Base-by-base conservation (phyloP, 768 basidiomycete species). In the Brasilioporus rufonigricans region DNA sequence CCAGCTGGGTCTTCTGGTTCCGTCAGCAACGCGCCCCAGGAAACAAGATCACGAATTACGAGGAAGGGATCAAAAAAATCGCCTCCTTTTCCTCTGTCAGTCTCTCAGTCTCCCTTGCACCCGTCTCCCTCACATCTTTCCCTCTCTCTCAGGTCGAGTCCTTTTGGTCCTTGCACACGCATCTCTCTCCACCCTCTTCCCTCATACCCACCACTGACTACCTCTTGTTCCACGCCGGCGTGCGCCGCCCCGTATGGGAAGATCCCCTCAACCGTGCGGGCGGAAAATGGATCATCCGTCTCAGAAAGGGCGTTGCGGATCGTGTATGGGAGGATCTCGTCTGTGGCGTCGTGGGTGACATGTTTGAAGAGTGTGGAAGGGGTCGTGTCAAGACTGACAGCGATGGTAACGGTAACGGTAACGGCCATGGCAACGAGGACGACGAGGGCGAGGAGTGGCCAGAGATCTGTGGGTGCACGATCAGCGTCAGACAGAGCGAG, bases 191-290 rank as follows among this genome's bases (percentile, higher is more conserved):
- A 0, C 93, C 95, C 1, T 93, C 91, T 1, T 79, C 81, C 13
- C 80, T 98, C 24, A 79, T 84, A 12, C 89, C 94, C 7, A 96
- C 93, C 4, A 96, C 95, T 5, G 96, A 98, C 73, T 92, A 96
- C 59, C 85, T 98, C 31, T 81, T 97, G 59, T 97, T 98, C 76
- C 91, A 94, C 62, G 77, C 83, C 3, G 86, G 86, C 38, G 79
- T 98, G 53, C 86, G 87, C 23, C 81, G 92, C 40, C 95, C 96
- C 1, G 89, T 96, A 3, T 98, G 96, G 96, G 96, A 98, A 69
- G 94, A 97, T 71, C 89, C 93, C 14, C 76, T 93, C 52, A 97
- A 97, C 69, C 70, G 85, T 46, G 69, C 83, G 16, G 95, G 95
- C 26, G 95, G 94, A 4, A 96, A 95, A 72, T 98, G 94, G 90